Base-by-base conservation (phyloP, 345 rosid species). In the Dimocarpus longan region DNA sequence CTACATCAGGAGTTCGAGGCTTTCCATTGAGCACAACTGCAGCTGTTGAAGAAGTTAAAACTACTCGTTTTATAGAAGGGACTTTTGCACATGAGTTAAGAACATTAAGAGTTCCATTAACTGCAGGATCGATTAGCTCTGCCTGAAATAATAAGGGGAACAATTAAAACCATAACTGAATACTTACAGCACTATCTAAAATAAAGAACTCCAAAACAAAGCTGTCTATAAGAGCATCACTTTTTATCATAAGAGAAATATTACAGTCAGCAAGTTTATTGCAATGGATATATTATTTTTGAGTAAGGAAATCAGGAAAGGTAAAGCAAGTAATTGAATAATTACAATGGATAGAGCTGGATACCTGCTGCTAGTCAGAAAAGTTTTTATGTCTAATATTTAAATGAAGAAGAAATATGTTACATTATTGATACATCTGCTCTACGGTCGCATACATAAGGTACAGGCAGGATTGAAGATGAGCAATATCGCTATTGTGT, bases 31-130 rank as follows among this genome's bases (percentile, higher is more conserved):
- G 88, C 76, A 79, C 68, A 76, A 95, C 92, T 5, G 98, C 94
- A 68, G 95, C 98, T 3, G 88, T 71, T 59, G 98, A 93, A 46
- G 98, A 93, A 60, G 98, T 93, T 46, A 95, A 69, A 77, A 95
- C 89, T 69, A 95, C 91, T 43, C 98, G 88, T 84, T 87, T 91
- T 75, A 93, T 78, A 0, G 97, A 93, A 68, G 94, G 83, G 54
- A 77, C 59, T 79, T 91, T 95, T 26, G 87, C 78, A 82, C 98
- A 95, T 0, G 98, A 88, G 19, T 80, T 89, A 59, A 93, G 89
- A 74, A 95, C 97, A 84, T 95, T 95, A 48, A 93, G 85, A 43
- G 98, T 95, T 60, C 98, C 98, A 71, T 90, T 93, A 72, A 95
- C 87, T 0, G 98, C 98, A 80, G 95, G 98, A 79, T 90, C 98